These are phyloP conservation scores for Tricholoma sp. DNA, from an alignment of 768 basidiomycete species.

Conservation along the genomic window DNA sequence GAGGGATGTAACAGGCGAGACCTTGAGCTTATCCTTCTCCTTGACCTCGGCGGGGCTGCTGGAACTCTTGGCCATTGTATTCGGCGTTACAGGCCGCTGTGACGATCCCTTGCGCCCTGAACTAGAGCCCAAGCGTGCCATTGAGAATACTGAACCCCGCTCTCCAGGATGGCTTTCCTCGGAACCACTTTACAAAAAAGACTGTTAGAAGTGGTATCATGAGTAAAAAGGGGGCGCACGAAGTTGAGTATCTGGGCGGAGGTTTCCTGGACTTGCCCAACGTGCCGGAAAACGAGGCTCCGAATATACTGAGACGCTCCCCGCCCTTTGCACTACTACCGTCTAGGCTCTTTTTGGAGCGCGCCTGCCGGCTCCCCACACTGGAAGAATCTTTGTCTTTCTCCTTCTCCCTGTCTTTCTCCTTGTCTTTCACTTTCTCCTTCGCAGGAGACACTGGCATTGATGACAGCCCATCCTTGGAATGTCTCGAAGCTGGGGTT, in stretches of 20 bases:
- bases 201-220: not conserved
- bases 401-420: slow-evolving; percentile 26
- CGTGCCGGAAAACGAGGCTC: slow-evolving; percentile 53
- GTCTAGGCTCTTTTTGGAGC: slow-evolving; percentile 49
- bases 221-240: slow-evolving; percentile 38
- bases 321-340: slow-evolving; percentile 31
- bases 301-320: slow-evolving; percentile 83
- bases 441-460: slow-evolving; percentile 9
- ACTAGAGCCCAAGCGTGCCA: slow-evolving; percentile 42
- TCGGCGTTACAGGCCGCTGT: slow-evolving; percentile 33
- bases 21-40: slow-evolving; percentile 6
- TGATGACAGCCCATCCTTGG: slow-evolving; percentile 14
- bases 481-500: slow-evolving; percentile 13
- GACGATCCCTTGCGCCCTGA: slow-evolving; percentile 37
- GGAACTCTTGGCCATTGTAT: not conserved
- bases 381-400: slow-evolving; percentile 28
- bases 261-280: slow-evolving; percentile 76
- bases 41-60: slow-evolving; percentile 7
- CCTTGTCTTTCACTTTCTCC: slow-evolving; percentile 23
- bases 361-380: slow-evolving; percentile 30
- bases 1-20: slow-evolving; percentile 3
- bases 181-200: slow-evolving; percentile 23
- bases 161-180: slow-evolving; percentile 22
- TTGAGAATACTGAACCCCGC: slow-evolving; percentile 43
- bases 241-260: slow-evolving; percentile 58